phyloP scores from a whole-genome alignment of 2,329 filamentous ascomycete species.

The Exophiala viscosa region DNA sequence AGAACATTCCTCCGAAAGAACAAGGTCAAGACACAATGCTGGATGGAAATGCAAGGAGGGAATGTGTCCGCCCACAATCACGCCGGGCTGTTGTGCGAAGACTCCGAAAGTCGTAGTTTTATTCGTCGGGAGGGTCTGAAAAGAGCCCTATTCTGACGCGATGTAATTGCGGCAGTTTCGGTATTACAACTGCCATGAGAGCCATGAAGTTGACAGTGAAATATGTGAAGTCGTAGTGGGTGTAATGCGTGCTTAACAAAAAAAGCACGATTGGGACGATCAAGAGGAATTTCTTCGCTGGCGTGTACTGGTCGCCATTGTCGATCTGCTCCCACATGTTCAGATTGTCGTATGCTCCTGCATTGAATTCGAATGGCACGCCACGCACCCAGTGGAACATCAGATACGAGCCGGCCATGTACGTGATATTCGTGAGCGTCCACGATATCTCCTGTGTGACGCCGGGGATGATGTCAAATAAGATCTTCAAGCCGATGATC shows the following conservation, averaged over 20 bases:
- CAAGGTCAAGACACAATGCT: conserved; percentile 4
- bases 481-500: conserved; percentile 86
- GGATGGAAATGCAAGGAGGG: conserved; percentile 2
- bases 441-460: conserved; percentile 97
- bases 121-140: conserved; percentile 64
- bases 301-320: conserved; percentile 97
- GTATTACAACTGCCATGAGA: conserved; percentile 87
- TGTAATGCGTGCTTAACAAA: conserved; percentile 96
- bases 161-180: conserved; percentile 85
- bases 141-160: conserved; percentile 74
- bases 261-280: conserved; percentile 93
- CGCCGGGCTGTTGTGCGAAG: no score
- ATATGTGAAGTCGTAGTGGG: conserved; percentile 94
- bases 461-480: conserved; percentile 94
- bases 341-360: conserved; percentile 95
- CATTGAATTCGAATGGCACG: conserved; percentile 98
- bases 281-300: conserved; percentile 95
- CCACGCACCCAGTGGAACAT: conserved; percentile 99
- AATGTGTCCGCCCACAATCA: neutral
- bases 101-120: neutral
- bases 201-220: conserved; percentile 97
- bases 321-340: conserved; percentile 99
- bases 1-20: conserved; percentile 5
- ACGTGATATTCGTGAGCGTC: conserved; percentile 97
- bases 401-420: conserved; percentile 97